These are phyloP conservation scores for Aphanomyces astaci DNA, from an alignment of 352 stramenopile genomes.

Conservation along the genomic window DNA sequence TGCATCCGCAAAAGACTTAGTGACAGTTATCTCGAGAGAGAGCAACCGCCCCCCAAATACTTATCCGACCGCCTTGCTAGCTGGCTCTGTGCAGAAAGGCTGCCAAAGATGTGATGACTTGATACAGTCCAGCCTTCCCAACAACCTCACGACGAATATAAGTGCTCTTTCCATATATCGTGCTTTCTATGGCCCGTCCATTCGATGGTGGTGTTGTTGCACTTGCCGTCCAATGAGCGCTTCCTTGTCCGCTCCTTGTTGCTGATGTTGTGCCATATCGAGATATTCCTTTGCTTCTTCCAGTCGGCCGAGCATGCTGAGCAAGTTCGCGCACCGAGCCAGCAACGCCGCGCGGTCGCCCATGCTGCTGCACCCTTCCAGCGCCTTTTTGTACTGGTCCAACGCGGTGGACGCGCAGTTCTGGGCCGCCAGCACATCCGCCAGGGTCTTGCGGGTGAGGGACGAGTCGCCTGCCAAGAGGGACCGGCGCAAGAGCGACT, in stretches of 20 bases:
- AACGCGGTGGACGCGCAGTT: slow-evolving; percentile 72
- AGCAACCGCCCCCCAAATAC: too few relatives aligned
- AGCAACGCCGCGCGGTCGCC: slow-evolving; percentile 40
- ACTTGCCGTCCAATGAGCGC: not conserved
- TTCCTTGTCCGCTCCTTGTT: slow-evolving; percentile 17
- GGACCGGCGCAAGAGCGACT: slow-evolving; percentile 54
- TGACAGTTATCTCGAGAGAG: too few relatives aligned
- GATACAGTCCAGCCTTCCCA: not conserved
- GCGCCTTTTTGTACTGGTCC: slow-evolving; percentile 52
- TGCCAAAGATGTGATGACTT: too few relatives aligned
- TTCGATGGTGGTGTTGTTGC: not conserved
- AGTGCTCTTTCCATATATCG: not conserved
- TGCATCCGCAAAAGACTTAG: too few relatives aligned
- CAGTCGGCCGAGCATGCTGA: slow-evolving; percentile 55
- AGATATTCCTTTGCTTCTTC: slow-evolving; percentile 65
- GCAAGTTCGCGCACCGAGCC: slow-evolving; percentile 51
- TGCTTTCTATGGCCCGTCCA: not conserved
- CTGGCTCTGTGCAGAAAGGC: too few relatives aligned
- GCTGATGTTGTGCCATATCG: slow-evolving; percentile 35
- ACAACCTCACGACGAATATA: not conserved
- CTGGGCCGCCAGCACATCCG: slow-evolving; percentile 66
- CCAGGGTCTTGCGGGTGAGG: slow-evolving; percentile 64
- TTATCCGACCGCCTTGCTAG: too few relatives aligned
- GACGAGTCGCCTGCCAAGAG: slow-evolving; percentile 63
- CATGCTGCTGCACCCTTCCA: slow-evolving; percentile 36